Base-by-base conservation (phyloP, 495 filamentous ascomycete genomes). In the Aspergillus hancockii region DNA sequence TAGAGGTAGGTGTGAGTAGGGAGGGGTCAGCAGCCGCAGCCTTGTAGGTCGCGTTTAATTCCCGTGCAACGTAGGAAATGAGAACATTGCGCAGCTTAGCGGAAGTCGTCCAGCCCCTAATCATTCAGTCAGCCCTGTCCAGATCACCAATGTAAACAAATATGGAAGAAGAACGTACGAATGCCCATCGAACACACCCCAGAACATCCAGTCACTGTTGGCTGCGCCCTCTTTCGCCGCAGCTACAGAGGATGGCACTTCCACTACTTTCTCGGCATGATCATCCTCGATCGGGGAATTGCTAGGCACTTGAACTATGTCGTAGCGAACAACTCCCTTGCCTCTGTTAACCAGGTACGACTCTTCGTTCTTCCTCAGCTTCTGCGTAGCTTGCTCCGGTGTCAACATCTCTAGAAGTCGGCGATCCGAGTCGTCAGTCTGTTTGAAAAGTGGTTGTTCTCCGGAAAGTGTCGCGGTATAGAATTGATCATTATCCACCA, bases 201-300 rank as follows among this genome's bases (percentile, higher is more conserved):
- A 99, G 71, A 99, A 99, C 91, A 97, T 98, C 94, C 94, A 99
- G 68, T 99, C 94, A 58, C 83, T 91, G 46, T 76, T 85, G n/a
- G 77, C 53, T 6, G 76, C 71, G 32, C 81, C 82, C 60, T 80
- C 77, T 32, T 76, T 70, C 30, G 79, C 72, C 12, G 78, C 76
- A 21, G 82, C 78, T 38, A 83, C 77, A 53, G 71, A 78, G 25
- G 82, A 73, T 3, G 90, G 87, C 13, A 97, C 83, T 74, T 98
- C 92, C 41, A 98, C 90, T 59, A 98, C 95, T 82, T 96, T 95
- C 76, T 98, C 95, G 31, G 89, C 86, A 70, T 99, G 94, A 68
- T 99, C 94, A 67, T 99, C 94, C 74, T 99, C 94, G 59, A 99
- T 99, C 0, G 94, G 94, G 62, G 96, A 90, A 71, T 99, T 99